These are phyloP conservation scores for Serendipita sp. DNA, from an alignment of 768 basidiomycete genomes.

Conservation along the genomic window DNA sequence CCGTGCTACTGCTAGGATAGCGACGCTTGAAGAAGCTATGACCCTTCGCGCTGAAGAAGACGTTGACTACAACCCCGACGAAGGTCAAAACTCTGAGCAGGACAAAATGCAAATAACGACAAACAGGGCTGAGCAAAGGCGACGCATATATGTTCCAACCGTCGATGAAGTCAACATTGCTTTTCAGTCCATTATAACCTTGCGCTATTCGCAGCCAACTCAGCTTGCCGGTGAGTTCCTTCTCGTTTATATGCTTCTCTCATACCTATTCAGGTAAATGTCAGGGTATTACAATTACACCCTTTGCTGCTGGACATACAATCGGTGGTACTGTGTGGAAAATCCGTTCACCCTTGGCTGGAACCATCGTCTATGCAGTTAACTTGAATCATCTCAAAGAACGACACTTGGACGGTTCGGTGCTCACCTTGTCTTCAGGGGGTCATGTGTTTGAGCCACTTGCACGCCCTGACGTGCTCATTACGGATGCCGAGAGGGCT, in stretches of 20 bases:
- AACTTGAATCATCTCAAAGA: slow-evolving; percentile 94
- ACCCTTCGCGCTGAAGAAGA: slow-evolving; percentile 63
- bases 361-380: slow-evolving; percentile 89
- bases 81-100: neutral
- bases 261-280: slow-evolving; percentile 50
- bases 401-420: slow-evolving; percentile 87
- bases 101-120: neutral
- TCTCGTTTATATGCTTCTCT: neutral
- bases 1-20: slow-evolving; percentile 87
- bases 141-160: slow-evolving; percentile 39
- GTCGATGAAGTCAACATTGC: slow-evolving; percentile 79
- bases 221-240: slow-evolving; percentile 66
- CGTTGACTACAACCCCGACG: slow-evolving; percentile 29
- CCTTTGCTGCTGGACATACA: slow-evolving; percentile 88
- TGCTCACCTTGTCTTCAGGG: slow-evolving; percentile 51
- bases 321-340: slow-evolving; percentile 98
- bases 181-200: slow-evolving; percentile 79
- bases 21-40: slow-evolving; percentile 77
- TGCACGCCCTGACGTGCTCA: slow-evolving; percentile 79
- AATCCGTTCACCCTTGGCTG: slow-evolving; percentile 91
- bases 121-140: neutral
- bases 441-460: slow-evolving; percentile 74
- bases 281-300: slow-evolving; percentile 84
- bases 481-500: slow-evolving; percentile 82
- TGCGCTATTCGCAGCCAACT: slow-evolving; percentile 90